Conservation (phyloP, 176 grass and related monocot species). For the Oryza australiensis region DNA sequence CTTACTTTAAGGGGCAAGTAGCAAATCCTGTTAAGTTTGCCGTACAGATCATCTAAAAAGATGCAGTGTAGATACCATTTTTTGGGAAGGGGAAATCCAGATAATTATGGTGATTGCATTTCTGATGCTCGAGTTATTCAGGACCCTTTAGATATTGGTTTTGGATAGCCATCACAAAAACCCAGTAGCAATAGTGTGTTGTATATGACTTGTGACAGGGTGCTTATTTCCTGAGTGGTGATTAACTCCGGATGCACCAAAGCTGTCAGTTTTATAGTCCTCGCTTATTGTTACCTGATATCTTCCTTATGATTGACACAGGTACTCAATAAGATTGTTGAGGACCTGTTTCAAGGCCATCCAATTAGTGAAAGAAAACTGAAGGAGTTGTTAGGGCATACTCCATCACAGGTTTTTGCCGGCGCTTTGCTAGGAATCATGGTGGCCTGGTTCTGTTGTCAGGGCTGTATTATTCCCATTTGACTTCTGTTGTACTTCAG, state of each 20-base stretch:
- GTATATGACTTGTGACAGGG: not conserved
- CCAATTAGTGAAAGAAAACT: conserved; percentile 95
- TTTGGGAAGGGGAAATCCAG: no score
- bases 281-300: not conserved
- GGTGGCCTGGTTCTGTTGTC: conserved; percentile 84
- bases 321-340: conserved; percentile 98
- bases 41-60: not conserved
- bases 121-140: not conserved
- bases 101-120: not conserved
- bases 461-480: conserved; percentile 64
- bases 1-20: not conserved
- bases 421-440: conserved; percentile 80
- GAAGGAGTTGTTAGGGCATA: conserved; percentile 90
- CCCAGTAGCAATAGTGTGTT: not conserved
- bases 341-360: conserved; percentile 97
- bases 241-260: not conserved
- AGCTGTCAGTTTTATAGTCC: no score
- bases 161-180: not conserved
- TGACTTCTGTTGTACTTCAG: conserved; percentile 33
- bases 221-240: not conserved
- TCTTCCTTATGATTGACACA: conserved; percentile 15
- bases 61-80: no score
- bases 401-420: conserved; percentile 90
- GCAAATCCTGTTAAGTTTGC: not conserved
- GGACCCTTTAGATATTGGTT: not conserved